Base-by-base conservation (phyloP, 208 protist genomes). In the Willaertia magna region DNA sequence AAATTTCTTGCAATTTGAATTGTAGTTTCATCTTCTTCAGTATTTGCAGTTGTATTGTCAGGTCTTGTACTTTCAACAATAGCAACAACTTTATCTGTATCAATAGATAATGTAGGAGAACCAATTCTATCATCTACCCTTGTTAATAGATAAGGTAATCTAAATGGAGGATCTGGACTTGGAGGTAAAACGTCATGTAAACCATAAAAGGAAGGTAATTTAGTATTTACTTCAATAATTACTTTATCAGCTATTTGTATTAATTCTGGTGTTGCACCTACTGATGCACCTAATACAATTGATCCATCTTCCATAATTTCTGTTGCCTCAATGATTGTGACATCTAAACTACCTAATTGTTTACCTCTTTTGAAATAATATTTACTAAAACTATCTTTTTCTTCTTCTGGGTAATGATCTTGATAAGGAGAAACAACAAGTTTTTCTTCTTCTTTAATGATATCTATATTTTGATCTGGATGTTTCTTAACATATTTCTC, bases 71-170 rank as follows among this genome's bases (percentile, higher is more conserved):
- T 85, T 55, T 90, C 88, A 26, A 90, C 88, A 30, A 90, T 90
- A 1, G 44, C 88, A 40, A 90, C 59, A 47, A 90, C 55, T 22
- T 90, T 88, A 4, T 89, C 86, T 43, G 20, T 11, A 76, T 76
- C 67, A 44, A 43, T 30, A 1, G 40, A 22, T 1, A 88, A 43
- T 2, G 61, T 44, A 39, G 42, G 12, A 0, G 34, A 0, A 59
- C 89, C 89, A 61, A 90, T 91, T 59, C 89, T 49, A 79, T 90
- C 89, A 79, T 90, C 89, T 0, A 91, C 89, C 52, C 89, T 75
- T 0, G 52, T 76, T 0, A 90, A 51, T 78, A 85, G 51, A 43
- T 74, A 90, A 49, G 89, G 88, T 43, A 78, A 81, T 22, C 88
- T 40, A 2, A 30, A 26, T 34, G 89, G 89, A n/a, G 89, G 89